Percentiles rank a stretch among this genome's conserved stretches.
These are phyloP conservation scores for Sporobolomyces pararoseus DNA, from an alignment of 768 basidiomycete species.

Conservation along the genomic window DNA sequence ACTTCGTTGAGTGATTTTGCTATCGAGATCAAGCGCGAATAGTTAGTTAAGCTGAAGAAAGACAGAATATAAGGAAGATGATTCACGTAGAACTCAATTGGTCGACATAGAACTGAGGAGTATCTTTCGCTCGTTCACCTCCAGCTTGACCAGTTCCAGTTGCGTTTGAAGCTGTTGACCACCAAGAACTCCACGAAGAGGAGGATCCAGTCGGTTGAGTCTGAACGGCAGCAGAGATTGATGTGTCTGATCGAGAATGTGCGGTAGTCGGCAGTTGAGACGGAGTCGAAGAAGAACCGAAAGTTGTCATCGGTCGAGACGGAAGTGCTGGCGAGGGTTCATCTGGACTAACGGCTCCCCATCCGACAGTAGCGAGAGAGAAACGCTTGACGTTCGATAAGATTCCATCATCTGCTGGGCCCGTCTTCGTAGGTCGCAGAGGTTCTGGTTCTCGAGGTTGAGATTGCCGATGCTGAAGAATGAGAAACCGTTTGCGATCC, in stretches of 20 bases:
- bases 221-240: constrained; percentile 45
- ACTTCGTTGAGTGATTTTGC: constrained; percentile 58
- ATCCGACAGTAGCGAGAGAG: constrained; percentile 41
- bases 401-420: neutral
- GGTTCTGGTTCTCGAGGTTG: neutral
- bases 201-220: constrained; percentile 17
- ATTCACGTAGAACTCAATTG: constrained; percentile 55
- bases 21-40: neutral
- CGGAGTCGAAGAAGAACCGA: neutral
- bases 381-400: constrained; percentile 40
- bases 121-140: constrained; percentile 34
- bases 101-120: constrained; percentile 63
- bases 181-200: constrained; percentile 36
- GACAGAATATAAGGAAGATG: neutral
- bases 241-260: constrained; percentile 54
- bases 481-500: constrained; percentile 64
- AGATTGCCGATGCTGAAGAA: constrained; percentile 60
- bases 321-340: constrained; percentile 18
- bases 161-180: constrained; percentile 32
- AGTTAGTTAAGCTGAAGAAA: neutral
- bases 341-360: neutral
- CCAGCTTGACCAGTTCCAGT: constrained; percentile 18
- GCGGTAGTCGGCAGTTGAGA: neutral
- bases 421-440: constrained; percentile 27
- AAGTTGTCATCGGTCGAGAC: constrained; percentile 25